Base-by-base conservation (phyloP, 2,329 filamentous ascomycete genomes). In the Neonectria coccinea region DNA sequence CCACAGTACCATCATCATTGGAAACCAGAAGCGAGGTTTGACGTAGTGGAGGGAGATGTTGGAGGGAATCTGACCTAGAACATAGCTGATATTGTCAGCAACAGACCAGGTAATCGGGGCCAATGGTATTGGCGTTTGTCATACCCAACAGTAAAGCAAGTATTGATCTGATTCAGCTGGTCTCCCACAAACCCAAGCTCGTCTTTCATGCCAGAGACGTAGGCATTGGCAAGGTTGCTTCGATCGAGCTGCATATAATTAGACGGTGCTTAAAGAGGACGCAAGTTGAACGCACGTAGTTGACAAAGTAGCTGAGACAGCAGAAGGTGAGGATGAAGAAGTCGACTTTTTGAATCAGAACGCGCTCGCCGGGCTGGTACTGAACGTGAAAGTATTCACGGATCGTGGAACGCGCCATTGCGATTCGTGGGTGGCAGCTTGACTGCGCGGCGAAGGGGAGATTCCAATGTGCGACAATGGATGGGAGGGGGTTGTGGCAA, bases 241-340 rank as follows among this genome's bases (percentile, higher is more conserved):
- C 79, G 76, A 54, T 80, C 79, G 10, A 80, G 76, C 74, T 78
- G 36, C 4, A 8, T 16, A 53, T 2, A 50, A 55, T 27, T 16
- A 11, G 52, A 25, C 11, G 14, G 6, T 22, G 8, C 2, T n/a
- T 4, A 7, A 4, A n/a, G 4, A 0, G 8, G 12, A 5, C 4
- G 11, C 12, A 7, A 8, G 16, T 47, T 16, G 2, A 11, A 67
- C 83, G 39, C 70, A 85, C 83, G 66, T 86, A 86, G 70, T 86
- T 86, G 69, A 84, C 78, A 59, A 87, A 83, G 70, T 86, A 87
- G 68, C 81, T 84, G 54, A 90, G 72, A 71, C 87, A 90, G 75
- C 88, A 89, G 71, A 89, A 89, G 0, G 85, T 88, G 48, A 90
- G 75, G 69, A 89, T 89, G 77, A 89, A 89, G 70, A 89, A 89